Base-by-base conservation (phyloP, 1,284 basidiomycete genomes). In the Kwoniella shivajii region DNA sequence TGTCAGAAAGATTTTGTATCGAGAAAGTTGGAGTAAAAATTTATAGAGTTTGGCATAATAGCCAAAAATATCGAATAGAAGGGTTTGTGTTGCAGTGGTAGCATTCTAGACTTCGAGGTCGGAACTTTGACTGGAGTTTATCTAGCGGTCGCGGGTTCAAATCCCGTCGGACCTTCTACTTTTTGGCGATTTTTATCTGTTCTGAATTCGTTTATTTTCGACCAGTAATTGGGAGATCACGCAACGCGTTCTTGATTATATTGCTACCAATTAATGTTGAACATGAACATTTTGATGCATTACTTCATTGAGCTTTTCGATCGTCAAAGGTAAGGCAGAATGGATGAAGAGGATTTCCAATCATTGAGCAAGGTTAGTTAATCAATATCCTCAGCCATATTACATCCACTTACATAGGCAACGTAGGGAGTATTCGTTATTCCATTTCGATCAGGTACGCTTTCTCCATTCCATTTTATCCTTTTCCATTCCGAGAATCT, bases 341-440 rank as follows among this genome's bases (percentile, higher is more conserved):
- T 68, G 68, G 56, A 58, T 6, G 60, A 68, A 16, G 61, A 68
- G 44, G 63, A 63, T 30, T 69, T 65, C 37, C 68, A 71, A 36
- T 71, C 71, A 2, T 44, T 71, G 6, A 71, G 63, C 65, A 68
- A 67, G 63, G 71, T 73, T 10, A 42, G 67, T 48, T 1, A 22
- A 7, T 13, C 3, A 20, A 5, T 9, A 6, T 14, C n/a, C 41
- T 20, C 41, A 42, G 7, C 22, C 6, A 22, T 18, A 5, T 42
- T 5, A 42, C 11, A 7, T 45, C 20, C 44, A 24, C 5, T 36
- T 1, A n/a, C n/a, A n/a, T n/a, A n/a, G n/a, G n/a, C n/a, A n/a
- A n/a, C n/a, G n/a, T 24, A 74, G 72, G 72, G 72, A 34, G 67
- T 74, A 6, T 69, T 70, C 53, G 63, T 72, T 39, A 41, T 73